Evolutionary conservation across 2,329 filamentous ascomycete genomes (phyloP).

Genomic region (Phaeosphaeriaceae sp.): DNA sequence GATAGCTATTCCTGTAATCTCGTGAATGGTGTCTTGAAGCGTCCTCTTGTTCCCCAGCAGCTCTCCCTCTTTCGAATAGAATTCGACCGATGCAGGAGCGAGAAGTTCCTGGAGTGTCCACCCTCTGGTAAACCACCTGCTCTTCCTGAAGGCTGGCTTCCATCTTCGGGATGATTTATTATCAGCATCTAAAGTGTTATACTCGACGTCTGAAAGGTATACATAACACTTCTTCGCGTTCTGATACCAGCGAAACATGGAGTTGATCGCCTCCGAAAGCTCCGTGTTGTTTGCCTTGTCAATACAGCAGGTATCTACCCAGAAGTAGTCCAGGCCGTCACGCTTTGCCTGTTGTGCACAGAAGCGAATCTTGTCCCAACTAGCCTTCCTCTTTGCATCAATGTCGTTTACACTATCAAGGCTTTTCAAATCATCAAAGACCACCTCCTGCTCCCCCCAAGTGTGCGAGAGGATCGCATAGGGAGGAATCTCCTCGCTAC

Average conservation of each 20-base stretch:
- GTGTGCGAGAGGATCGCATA: constrained; percentile 11
- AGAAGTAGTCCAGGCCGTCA: constrained; percentile 1
- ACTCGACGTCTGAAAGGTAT: constrained; percentile 15
- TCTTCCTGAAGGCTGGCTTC: background rate
- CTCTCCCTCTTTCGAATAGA: background rate
- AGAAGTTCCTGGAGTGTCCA: background rate
- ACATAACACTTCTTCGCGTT: background rate
- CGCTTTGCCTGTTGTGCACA: background rate
- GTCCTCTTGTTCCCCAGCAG: background rate
- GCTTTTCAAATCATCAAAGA: constrained; percentile 3
- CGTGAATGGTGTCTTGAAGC: background rate
- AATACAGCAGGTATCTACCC: constrained; percentile 2
- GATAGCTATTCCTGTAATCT: background rate
- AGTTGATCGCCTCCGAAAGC: background rate
- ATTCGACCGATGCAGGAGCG: background rate
- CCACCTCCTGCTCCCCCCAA: constrained; percentile 8
- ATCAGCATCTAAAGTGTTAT: background rate
- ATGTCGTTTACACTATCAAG: background rate
- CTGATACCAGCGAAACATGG: background rate
- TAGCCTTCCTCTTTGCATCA: too few relatives aligned
- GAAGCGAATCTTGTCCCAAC: background rate
- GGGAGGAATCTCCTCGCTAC: background rate
- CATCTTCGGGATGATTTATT: background rate
- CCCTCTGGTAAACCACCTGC: background rate
- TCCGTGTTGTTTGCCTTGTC: background rate